Percentiles rank a stretch among this genome's conserved stretches.
phyloP scores from a whole-genome alignment of 176 grass and related monocot genomes.

The Avena insularis region DNA sequence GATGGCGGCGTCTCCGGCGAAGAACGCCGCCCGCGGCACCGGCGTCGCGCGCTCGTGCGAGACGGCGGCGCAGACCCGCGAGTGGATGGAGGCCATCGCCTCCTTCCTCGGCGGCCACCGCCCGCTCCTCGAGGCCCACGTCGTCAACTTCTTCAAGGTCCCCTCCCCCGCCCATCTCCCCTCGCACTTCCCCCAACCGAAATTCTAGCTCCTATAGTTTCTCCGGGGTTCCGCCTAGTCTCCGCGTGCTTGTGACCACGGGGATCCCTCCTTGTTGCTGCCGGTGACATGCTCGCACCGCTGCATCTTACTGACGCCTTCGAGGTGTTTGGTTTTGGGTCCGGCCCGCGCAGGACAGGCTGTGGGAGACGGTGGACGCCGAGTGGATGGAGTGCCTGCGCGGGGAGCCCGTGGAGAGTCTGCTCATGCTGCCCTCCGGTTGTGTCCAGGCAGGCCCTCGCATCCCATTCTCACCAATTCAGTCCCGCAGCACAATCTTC shows the following conservation, averaged over 20 bases:
- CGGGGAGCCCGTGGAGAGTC: slow-evolving; percentile 60
- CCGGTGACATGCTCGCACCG: no score
- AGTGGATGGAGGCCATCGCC: slow-evolving; percentile 80
- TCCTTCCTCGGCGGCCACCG: slow-evolving; percentile 61
- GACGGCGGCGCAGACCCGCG: slow-evolving; percentile 59
- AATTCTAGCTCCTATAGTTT: background rate
- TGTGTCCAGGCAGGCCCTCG: slow-evolving; percentile 53
- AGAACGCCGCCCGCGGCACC: background rate
- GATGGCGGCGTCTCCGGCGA: slow-evolving; percentile 53
- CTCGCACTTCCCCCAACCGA: background rate
- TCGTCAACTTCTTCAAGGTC: slow-evolving; percentile 99
- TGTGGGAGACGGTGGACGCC: slow-evolving; percentile 83
- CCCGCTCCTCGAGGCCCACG: slow-evolving; percentile 78
- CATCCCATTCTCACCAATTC: background rate
- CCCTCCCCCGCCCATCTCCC: background rate
- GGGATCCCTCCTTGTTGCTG: background rate
- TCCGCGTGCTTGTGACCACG: background rate
- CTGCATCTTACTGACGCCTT: background rate
- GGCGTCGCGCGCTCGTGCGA: slow-evolving; percentile 61
- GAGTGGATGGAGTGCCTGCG: slow-evolving; percentile 90
- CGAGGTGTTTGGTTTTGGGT: slow-evolving; percentile 3
- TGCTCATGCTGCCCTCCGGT: slow-evolving; percentile 75
- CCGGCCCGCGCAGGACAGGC: slow-evolving; percentile 54
- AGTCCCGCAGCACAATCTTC: no score
- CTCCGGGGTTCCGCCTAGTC: background rate